These are phyloP conservation scores for Logfia minima DNA, from an alignment of 129 eudicot genomes.

Conservation along the genomic window DNA sequence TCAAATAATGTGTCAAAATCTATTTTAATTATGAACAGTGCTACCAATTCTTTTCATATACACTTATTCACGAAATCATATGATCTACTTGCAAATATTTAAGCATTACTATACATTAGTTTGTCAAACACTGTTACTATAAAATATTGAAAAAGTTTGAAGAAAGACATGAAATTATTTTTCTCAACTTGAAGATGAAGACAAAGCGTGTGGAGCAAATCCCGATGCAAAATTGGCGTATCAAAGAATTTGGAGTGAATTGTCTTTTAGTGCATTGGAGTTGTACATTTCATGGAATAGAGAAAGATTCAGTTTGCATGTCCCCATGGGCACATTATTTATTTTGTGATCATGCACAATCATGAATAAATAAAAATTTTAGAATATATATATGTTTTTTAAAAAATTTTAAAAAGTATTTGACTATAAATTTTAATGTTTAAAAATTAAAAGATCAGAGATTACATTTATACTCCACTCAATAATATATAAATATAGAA, in stretches of 20 bases:
- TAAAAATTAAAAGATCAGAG: no score
- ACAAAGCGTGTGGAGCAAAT: conserved; percentile 9
- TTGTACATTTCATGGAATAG: conserved; percentile 9
- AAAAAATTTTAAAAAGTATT: no score
- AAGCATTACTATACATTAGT: not conserved
- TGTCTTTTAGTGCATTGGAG: conserved; percentile 25
- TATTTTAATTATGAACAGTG: not conserved
- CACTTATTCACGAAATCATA: no score
- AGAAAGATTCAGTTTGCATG: not conserved
- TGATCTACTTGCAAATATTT: not conserved
- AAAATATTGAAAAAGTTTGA: not conserved
- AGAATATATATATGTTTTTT: no score
- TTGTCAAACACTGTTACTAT: not conserved
- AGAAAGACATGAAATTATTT: not conserved
- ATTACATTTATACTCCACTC: no score
- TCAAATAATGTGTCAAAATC: not conserved
- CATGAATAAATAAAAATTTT: conserved; percentile 6
- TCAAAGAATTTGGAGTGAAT: conserved; percentile 16
- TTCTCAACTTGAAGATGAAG: not conserved
- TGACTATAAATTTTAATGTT: no score
- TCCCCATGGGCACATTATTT: conserved; percentile 14
- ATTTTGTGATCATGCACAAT: conserved; percentile 22
- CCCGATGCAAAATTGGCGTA: conserved; percentile 19
- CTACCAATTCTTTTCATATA: not conserved
- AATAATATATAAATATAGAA: no score